These are phyloP conservation scores for Chytriomyces hyalinus DNA, from an alignment of 192 early-diverging fungal species.

Conservation along the genomic window DNA sequence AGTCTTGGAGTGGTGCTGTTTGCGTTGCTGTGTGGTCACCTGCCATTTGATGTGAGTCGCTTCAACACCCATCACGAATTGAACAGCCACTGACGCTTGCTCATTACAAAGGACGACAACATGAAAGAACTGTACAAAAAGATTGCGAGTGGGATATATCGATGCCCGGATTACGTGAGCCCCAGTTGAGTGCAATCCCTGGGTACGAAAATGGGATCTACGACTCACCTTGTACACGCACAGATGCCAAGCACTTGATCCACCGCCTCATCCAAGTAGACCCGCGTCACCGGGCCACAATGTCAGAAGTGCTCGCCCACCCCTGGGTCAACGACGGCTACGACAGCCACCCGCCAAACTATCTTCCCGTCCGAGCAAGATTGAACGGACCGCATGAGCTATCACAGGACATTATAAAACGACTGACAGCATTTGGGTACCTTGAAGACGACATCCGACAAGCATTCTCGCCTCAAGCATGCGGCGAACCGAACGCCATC, in stretches of 20 bases:
- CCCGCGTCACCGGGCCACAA: slow-evolving; percentile 68
- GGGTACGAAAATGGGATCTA: slow-evolving; percentile 81
- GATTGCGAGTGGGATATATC: slow-evolving; percentile 73
- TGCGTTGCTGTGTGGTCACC: slow-evolving; percentile 82
- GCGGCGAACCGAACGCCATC: slow-evolving; percentile 25
- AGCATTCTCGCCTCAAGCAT: slow-evolving; percentile 43
- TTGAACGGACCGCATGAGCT: slow-evolving; percentile 29
- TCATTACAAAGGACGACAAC: slow-evolving; percentile 62
- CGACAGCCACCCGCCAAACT: slow-evolving; percentile 63
- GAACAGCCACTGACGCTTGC: neutral
- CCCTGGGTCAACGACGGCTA: slow-evolving; percentile 82
- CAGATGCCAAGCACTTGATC: slow-evolving; percentile 65
- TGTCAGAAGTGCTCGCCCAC: slow-evolving; percentile 73
- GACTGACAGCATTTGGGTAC: slow-evolving; percentile 58
- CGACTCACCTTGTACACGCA: slow-evolving; percentile 78
- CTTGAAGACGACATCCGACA: slow-evolving; percentile 43
- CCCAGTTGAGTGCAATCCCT: slow-evolving; percentile 61
- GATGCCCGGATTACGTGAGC: slow-evolving; percentile 62
- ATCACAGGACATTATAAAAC: slow-evolving; percentile 45
- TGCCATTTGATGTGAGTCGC: slow-evolving; percentile 70
- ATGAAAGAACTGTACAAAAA: slow-evolving; percentile 85
- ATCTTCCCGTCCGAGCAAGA: slow-evolving; percentile 62
- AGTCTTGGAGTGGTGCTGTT: slow-evolving; percentile 81
- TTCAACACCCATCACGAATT: neutral
- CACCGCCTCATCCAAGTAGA: slow-evolving; percentile 74